Percentiles rank a stretch among this genome's conserved stretches.
phyloP scores from a whole-genome alignment of 129 eudicot genomes.

The Escallonia rubra region DNA sequence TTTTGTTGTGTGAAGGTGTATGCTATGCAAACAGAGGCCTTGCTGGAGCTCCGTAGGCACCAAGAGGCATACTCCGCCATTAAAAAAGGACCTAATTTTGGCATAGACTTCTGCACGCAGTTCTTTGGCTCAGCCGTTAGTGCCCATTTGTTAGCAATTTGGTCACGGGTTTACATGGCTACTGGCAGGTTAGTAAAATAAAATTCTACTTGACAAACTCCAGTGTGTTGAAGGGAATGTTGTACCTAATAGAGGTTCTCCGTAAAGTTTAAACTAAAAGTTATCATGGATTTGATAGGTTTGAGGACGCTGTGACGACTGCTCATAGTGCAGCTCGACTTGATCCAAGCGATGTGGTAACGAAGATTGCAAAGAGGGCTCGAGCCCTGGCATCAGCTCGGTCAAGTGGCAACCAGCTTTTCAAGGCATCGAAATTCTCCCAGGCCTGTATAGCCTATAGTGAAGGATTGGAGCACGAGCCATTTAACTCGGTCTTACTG shows the following conservation, averaged over 20 bases:
- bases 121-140: slow-evolving; percentile 44
- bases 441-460: slow-evolving; percentile 57
- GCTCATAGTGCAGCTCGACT: slow-evolving; percentile 50
- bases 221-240: too few species aligned
- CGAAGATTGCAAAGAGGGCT: slow-evolving; percentile 32
- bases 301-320: slow-evolving; percentile 71
- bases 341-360: slow-evolving; percentile 36
- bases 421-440: slow-evolving; percentile 39
- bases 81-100: slow-evolving; percentile 40
- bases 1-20: slow-evolving; percentile 35
- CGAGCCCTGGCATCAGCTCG: slow-evolving; percentile 53
- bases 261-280: not conserved
- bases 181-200: slow-evolving; percentile 58
- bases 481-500: slow-evolving; percentile 57
- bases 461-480: slow-evolving; percentile 66
- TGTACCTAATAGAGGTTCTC: too few species aligned
- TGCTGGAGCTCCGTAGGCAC: slow-evolving; percentile 57
- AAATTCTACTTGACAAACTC: too few species aligned
- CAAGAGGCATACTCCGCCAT: slow-evolving; percentile 56
- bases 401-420: slow-evolving; percentile 54
- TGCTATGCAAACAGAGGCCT: slow-evolving; percentile 76
- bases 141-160: slow-evolving; percentile 29
- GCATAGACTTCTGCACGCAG: slow-evolving; percentile 27
- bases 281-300: slow-evolving; percentile 27
- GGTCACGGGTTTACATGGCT: slow-evolving; percentile 55